Conservation (phyloP, 257 asterid species). For the Cinchona pubescens region DNA sequence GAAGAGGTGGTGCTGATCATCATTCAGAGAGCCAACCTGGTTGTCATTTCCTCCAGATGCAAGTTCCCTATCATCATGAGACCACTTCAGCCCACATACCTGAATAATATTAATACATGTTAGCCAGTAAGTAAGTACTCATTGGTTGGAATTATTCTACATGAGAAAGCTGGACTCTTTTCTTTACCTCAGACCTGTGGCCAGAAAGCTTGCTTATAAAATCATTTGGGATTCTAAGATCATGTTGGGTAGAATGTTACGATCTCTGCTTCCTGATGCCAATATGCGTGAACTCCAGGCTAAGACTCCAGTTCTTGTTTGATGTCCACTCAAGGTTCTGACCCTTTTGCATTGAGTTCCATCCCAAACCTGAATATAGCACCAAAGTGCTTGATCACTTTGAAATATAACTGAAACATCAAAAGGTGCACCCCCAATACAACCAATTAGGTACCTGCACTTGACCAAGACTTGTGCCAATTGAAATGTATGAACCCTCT, state of each 20-base stretch:
- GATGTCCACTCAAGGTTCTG: conserved; percentile 92
- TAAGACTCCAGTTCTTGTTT: conserved; percentile 84
- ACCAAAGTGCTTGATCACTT: background rate
- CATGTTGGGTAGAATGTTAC: conserved; percentile 94
- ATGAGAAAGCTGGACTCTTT: background rate
- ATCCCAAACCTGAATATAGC: conserved; percentile 74
- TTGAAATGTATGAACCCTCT: conserved; percentile 87
- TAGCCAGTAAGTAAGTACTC: too few relatives aligned
- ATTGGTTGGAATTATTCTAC: background rate
- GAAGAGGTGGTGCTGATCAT: background rate
- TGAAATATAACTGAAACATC: background rate
- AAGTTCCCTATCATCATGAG: conserved; percentile 93
- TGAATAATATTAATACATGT: too few relatives aligned
- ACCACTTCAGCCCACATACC: conserved; percentile 98
- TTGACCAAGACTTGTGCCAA: conserved; percentile 88
- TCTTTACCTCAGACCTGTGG: conserved; percentile 84
- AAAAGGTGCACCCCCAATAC: background rate
- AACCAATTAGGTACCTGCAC: conserved; percentile 58
- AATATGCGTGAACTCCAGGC: conserved; percentile 86
- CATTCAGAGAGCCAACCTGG: conserved; percentile 43
- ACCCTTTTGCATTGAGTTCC: conserved; percentile 88
- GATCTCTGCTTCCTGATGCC: conserved; percentile 94
- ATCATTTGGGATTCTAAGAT: conserved; percentile 82
- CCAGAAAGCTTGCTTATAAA: conserved; percentile 77
- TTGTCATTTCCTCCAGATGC: conserved; percentile 99